Evolutionary conservation across 306 rosid species (phyloP).

Genomic region (Arachis hypogaea): DNA sequence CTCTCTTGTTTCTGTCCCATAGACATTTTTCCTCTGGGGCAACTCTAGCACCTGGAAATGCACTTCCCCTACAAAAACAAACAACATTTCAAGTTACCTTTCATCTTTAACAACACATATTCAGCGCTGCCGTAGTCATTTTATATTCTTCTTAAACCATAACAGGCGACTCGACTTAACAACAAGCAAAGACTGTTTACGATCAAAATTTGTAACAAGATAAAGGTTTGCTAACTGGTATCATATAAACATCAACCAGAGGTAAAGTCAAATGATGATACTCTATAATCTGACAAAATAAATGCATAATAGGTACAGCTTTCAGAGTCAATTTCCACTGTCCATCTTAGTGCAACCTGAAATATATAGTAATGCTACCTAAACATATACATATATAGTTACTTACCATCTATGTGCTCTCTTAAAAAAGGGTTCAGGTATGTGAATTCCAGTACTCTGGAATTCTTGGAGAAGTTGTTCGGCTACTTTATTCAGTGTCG

Average conservation of each 20-base stretch:
- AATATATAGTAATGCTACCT: not conserved
- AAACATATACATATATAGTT: constrained; percentile 38
- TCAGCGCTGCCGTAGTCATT: not conserved
- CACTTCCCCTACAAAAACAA: constrained; percentile 75
- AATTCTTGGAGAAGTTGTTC: constrained; percentile 80
- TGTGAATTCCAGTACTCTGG: constrained; percentile 55
- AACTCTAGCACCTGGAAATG: constrained; percentile 79
- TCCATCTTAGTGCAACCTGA: constrained; percentile 15
- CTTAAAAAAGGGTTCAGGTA: constrained; percentile 64
- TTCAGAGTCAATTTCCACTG: not conserved
- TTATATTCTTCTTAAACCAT: not conserved
- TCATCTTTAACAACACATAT: not conserved
- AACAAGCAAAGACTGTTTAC: constrained; percentile 10
- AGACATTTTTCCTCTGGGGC: constrained; percentile 77
- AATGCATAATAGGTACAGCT: not conserved
- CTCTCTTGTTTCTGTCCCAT: constrained; percentile 75
- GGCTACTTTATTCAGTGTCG: constrained; percentile 64
- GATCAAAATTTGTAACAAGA: not conserved
- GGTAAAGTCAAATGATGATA: not conserved
- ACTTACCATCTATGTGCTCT: constrained; percentile 96
- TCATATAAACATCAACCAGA: not conserved
- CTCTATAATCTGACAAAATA: not conserved
- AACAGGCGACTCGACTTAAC: constrained; percentile 4
- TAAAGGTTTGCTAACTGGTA: not conserved
- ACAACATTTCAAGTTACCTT: constrained; percentile 16